Evolutionary conservation across 345 rosid genomes (phyloP), one percentile per base, ranked within the genome.

Genomic region (Hibiscus syriacus): DNA sequence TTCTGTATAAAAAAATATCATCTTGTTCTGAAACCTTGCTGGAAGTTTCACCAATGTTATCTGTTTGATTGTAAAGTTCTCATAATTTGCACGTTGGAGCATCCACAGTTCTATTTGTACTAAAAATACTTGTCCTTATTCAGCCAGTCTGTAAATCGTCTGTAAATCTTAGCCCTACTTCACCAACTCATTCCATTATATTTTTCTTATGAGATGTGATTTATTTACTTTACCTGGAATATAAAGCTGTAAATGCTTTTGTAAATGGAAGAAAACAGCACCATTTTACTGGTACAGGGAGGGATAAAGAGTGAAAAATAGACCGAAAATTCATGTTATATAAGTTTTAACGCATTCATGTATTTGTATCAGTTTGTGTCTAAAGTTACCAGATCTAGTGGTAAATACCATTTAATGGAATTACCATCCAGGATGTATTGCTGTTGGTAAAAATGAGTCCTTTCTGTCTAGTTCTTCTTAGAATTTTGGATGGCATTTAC

Each of bases 41-140:
- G 26, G 32, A 65, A 73, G 77, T 67, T 66, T 55, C 52, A 63
- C 49, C n/a, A 22, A 12, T 64, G n/a, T 22, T 65, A 3, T 30
- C 72, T 29, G 43, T 43, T 36, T 41, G 20, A 41, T 8, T 62
- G 3, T 22, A 13, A 66, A 32, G 70, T 32, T 52, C 20, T 52
- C 30, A 17, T 72, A 26, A 17, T 46, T 16, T 30, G 63, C 25
- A 30, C 7, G 43, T 38, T 17, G 64, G 76, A 55, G 74, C 55
- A 41, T 55, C 46, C 32, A 9, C 55, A 69, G 19, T 41, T 66
- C 46, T 67, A 49, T 6, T 49, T 19, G 48, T 43, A 65, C 69
- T 61, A 59, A 19, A 67, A 64, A 19, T 46, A 22, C 19, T 55
- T 76, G 74, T 72, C 57, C 71, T 34, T 71, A 73, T 32, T 72